phyloP scores from a whole-genome alignment of 2,329 filamentous ascomycete species.

The Didymella pomorum region DNA sequence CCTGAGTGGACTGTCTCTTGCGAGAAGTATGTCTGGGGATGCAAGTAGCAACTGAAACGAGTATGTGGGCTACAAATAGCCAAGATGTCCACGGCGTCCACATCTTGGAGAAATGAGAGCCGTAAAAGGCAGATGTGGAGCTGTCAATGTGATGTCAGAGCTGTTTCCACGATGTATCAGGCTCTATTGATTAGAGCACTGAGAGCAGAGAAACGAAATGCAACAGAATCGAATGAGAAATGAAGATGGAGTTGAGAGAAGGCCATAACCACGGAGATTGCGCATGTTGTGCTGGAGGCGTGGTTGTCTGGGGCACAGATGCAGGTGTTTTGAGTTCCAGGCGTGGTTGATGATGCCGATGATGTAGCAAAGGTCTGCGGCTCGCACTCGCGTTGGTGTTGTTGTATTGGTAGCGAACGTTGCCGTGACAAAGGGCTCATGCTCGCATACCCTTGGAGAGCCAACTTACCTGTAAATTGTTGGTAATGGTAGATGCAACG shows the following conservation, averaged over 20 bases:
- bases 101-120: constrained; percentile 18
- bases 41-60: constrained; percentile 21
- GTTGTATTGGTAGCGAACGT: constrained; percentile 11
- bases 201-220: neutral
- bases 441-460: neutral
- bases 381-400: neutral
- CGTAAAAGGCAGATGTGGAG: neutral
- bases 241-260: neutral
- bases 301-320: neutral
- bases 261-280: neutral
- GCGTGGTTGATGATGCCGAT: constrained; percentile 1
- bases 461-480: neutral
- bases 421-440: neutral
- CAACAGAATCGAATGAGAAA: neutral
- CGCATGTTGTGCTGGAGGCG: neutral
- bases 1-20: constrained; percentile 15
- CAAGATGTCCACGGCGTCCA: constrained; percentile 1
- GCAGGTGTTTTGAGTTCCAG: neutral
- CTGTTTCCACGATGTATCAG: neutral
- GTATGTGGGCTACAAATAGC: constrained; percentile 6
- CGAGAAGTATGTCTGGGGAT: neutral
- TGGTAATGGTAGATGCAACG: neutral
- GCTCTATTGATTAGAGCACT: neutral
- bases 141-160: constrained; percentile 2
- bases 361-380: constrained; percentile 3